Conservation (phyloP, 345 rosid species). For the Eucalyptus pauciflora region DNA sequence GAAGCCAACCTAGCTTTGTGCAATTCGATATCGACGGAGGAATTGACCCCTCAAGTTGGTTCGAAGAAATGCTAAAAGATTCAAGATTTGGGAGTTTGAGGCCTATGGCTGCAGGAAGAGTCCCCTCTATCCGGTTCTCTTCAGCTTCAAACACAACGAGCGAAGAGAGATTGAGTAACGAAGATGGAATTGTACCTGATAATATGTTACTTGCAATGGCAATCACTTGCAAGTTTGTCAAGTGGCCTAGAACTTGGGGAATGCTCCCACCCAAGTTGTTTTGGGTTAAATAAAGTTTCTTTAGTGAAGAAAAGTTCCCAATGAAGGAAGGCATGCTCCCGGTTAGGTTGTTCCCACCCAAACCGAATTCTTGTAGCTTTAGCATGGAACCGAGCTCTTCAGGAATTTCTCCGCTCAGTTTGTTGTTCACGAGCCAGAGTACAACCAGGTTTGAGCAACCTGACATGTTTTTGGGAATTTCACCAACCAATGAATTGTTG, state of each 20-base stretch:
- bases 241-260: background rate
- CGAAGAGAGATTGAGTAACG: background rate
- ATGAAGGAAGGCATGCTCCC: background rate
- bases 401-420: background rate
- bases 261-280: background rate
- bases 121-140: background rate
- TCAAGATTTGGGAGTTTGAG: background rate
- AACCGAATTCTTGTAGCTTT: background rate
- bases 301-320: background rate
- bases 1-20: background rate
- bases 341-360: background rate
- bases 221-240: background rate
- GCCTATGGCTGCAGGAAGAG: background rate
- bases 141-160: background rate
- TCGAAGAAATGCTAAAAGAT: rapidly evolving
- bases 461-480: background rate
- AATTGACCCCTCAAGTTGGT: background rate
- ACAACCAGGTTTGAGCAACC: background rate
- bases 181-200: background rate
- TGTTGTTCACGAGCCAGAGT: background rate
- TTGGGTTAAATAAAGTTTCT: background rate
- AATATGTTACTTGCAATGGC: background rate
- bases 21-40: background rate
- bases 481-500: background rate
- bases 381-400: background rate